Evolutionary conservation across 805 yeast species (phyloP).

Genomic region (Candida tallmaniae): DNA sequence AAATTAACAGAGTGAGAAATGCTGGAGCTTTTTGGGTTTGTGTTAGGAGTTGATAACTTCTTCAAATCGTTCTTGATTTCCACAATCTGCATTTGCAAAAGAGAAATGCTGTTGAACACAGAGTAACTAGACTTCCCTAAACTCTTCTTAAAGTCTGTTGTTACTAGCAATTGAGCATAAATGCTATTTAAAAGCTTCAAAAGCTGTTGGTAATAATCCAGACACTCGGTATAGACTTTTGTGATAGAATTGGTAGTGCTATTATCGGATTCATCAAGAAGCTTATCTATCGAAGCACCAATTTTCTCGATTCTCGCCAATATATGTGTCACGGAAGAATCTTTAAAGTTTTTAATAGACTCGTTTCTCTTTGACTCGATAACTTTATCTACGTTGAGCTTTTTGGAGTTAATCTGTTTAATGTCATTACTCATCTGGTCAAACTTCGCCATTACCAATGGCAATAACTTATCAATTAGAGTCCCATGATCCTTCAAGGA

Average conservation of each 20-base stretch:
- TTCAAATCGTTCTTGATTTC: constrained; percentile 26
- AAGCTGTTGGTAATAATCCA: constrained; percentile 1
- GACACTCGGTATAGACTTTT: background rate
- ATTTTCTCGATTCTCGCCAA: background rate
- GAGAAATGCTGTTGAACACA: constrained; percentile 30
- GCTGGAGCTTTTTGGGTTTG: background rate
- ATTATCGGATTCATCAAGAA: background rate
- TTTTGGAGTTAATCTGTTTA: constrained; percentile 33
- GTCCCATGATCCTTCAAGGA: constrained; percentile 27
- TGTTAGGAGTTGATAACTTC: constrained; percentile 13
- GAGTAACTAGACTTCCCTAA: constrained; percentile 18
- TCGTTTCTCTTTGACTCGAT: constrained; percentile 40
- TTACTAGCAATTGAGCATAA: background rate
- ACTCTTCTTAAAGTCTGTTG: constrained; percentile 22
- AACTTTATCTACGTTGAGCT: constrained; percentile 31
- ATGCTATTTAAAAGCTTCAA: background rate
- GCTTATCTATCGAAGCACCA: background rate
- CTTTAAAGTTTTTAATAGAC: constrained; percentile 25
- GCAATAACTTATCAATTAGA: constrained; percentile 24
- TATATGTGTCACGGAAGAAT: constrained; percentile 4
- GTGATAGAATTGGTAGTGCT: background rate
- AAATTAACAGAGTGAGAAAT: background rate
- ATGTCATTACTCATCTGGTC: constrained; percentile 30
- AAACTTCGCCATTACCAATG: constrained; percentile 25
- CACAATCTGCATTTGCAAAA: constrained; percentile 35